Conservation (phyloP, 805 yeast genomes). For the Suhomyces emberorum region DNA sequence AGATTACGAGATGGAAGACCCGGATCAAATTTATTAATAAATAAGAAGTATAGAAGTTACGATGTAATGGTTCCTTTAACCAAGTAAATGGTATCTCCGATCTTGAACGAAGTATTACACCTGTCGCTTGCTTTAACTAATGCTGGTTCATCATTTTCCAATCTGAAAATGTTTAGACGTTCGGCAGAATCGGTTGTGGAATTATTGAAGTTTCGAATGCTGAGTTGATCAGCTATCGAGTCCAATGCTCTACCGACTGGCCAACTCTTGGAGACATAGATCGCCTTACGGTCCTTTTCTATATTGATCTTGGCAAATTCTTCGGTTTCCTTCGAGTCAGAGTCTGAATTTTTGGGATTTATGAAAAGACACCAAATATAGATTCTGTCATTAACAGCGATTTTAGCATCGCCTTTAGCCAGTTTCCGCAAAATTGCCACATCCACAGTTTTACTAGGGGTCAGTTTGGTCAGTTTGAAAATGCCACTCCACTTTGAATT, state of each 20-base stretch:
- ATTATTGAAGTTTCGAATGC: slow-evolving; percentile 50
- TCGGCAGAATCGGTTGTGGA: slow-evolving; percentile 37
- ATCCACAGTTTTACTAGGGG: slow-evolving; percentile 24
- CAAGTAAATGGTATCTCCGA: slow-evolving; percentile 51
- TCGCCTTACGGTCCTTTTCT: slow-evolving; percentile 26
- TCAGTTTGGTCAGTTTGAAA: slow-evolving; percentile 4
- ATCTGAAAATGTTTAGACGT: slow-evolving; percentile 47
- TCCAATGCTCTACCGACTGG: slow-evolving; percentile 60
- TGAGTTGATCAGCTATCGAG: slow-evolving; percentile 44
- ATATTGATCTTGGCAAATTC: slow-evolving; percentile 22
- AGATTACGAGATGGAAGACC: slow-evolving; percentile 29
- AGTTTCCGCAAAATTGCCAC: slow-evolving; percentile 38
- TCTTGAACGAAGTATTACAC: slow-evolving; percentile 38
- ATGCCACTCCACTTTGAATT: not conserved
- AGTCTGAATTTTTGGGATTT: slow-evolving; percentile 18
- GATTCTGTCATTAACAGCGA: slow-evolving; percentile 43
- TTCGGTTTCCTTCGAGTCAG: slow-evolving; percentile 14
- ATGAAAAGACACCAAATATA: slow-evolving; percentile 48
- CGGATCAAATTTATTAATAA: slow-evolving; percentile 7
- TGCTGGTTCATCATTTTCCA: slow-evolving; percentile 26
- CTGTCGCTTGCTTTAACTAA: slow-evolving; percentile 32
- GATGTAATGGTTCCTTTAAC: slow-evolving; percentile 37
- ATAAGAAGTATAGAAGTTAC: too few relatives aligned
- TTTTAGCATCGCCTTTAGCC: slow-evolving; percentile 52
- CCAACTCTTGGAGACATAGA: slow-evolving; percentile 55